A percentile compares a stretch with the other conserved stretches of the same genome.
These are phyloP conservation scores for Cladorrhinum samala DNA, from an alignment of 495 filamentous ascomycete genomes.

Conservation along the genomic window DNA sequence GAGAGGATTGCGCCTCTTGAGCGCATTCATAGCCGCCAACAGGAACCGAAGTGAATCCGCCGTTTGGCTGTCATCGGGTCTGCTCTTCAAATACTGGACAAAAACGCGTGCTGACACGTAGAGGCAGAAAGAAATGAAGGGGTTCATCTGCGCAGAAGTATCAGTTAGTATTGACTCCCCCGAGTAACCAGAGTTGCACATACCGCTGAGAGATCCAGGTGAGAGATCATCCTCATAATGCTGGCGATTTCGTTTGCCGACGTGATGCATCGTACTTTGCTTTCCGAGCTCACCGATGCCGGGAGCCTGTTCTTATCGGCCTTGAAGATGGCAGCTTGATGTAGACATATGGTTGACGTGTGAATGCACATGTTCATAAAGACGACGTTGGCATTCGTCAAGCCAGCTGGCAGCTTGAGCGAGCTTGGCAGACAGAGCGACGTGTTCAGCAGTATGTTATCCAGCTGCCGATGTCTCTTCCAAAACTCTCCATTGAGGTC, in stretches of 20 bases:
- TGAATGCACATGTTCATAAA: constrained; percentile 97
- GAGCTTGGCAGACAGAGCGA: constrained; percentile 76
- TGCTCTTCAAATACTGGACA: constrained; percentile 86
- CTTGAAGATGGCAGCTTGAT: constrained; percentile 97
- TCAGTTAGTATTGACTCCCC: neutral
- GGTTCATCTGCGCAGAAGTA: constrained; percentile 73
- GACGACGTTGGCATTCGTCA: constrained; percentile 77
- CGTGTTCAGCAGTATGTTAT: constrained; percentile 83
- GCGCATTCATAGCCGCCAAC: constrained; percentile 76
- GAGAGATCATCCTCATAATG: constrained; percentile 92
- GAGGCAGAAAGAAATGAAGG: constrained; percentile 91
- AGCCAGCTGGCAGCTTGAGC: constrained; percentile 71
- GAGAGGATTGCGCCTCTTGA: constrained; percentile 84
- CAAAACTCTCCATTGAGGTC: constrained; percentile 94
- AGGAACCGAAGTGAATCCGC: constrained; percentile 83
- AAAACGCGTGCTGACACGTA: constrained; percentile 94
- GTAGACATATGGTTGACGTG: constrained; percentile 92
- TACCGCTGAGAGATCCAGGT: constrained; percentile 79
- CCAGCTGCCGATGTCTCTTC: constrained; percentile 85
- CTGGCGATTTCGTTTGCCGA: constrained; percentile 92
- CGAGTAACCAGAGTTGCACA: constrained; percentile 26
- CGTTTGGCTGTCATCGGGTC: constrained; percentile 76
- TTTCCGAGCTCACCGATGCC: constrained; percentile 71
- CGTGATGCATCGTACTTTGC: constrained; percentile 86
- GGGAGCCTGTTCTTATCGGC: constrained; percentile 84